Evolutionary conservation across 2,329 filamentous ascomycete genomes (phyloP), one percentile per base, ranked within the genome.

Genomic region (Colletotrichum camelliae): DNA sequence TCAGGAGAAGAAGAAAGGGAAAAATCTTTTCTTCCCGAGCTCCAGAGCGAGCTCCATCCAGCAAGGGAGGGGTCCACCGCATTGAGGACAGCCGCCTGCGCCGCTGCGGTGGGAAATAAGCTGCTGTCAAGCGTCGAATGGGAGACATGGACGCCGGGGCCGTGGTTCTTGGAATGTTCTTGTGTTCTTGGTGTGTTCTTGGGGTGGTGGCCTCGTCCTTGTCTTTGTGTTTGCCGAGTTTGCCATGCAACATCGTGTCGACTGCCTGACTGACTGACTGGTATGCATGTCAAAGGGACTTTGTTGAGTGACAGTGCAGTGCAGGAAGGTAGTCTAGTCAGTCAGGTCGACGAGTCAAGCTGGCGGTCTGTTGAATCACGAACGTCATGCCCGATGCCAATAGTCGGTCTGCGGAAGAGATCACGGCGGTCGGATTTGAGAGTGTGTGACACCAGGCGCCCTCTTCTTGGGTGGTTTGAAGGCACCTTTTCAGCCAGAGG

Each of bases 71-170:
- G 21, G 62, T 57, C 73, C 73, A 73, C 73, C 43, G 70, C 73
- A 75, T 75, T 71, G 70, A 75, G 57, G 15, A 48, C 39, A 55
- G 16, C 16, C 27, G 39, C 33, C 39, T 67, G 73, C 55, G 57
- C 70, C 69, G 73, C 70, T 35, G 12, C 73, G 39, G 29, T 37
- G 69, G 62, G 70, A 68, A 75, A 75, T 75, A 73, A 68, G 62
- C 43, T 58, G 73, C 43, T 64, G 73, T 73, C 64, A 75, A 68
- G 73, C 73, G 13, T 64, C 70, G 62, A 75, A 75, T 64, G 27
- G 35, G 33, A 39, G 43, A 65, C 33, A 24, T 12, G 13, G 27
- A 64, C 18, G 43, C 24, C 62, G 24, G 55, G 58, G 33, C 31
- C 60, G 39, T 39, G 60, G 16, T 60, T 39, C 31, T 60, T 39